Evolutionary conservation across 164 flowering plant genomes (phyloP).

Genomic region (Macadamia tetraphylla): DNA sequence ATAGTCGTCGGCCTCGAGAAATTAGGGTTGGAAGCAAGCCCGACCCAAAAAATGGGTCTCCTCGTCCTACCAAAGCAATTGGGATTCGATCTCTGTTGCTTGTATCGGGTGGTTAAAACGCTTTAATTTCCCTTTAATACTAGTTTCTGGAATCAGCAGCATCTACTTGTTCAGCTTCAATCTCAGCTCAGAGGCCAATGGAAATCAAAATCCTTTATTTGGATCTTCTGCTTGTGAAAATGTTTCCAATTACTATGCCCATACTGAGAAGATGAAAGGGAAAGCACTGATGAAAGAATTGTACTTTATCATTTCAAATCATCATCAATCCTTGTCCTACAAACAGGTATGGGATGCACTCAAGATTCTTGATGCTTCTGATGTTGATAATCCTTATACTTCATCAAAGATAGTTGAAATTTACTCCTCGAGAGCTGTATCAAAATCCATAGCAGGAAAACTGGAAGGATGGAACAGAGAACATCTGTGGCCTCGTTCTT

Average conservation of each 20-base stretch:
- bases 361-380: conserved; percentile 57
- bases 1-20: no score
- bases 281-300: conserved; percentile 29
- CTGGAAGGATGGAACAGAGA: conserved; percentile 66
- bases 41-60: no score
- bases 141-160: conserved; percentile 15
- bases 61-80: no score
- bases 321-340: conserved; percentile 37
- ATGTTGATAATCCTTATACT: conserved; percentile 40
- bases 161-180: conserved; percentile 17
- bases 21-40: no score
- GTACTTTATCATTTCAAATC: conserved; percentile 29
- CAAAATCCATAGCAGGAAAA: conserved; percentile 49
- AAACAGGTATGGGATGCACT: conserved; percentile 56
- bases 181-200: conserved; percentile 20
- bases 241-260: conserved; percentile 34
- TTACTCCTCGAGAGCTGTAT: conserved; percentile 40
- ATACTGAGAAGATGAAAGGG: conserved; percentile 24
- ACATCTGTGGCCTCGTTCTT: conserved; percentile 63
- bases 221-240: conserved; percentile 43
- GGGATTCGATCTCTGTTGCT: no score
- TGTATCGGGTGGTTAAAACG: conserved; percentile 6
- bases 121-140: conserved; percentile 11
- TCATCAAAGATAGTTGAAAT: conserved; percentile 45
- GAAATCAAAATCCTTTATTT: conserved; percentile 9